phyloP scores from a whole-genome alignment of 495 filamentous ascomycete genomes.

The Hyaloscypha bicolor region DNA sequence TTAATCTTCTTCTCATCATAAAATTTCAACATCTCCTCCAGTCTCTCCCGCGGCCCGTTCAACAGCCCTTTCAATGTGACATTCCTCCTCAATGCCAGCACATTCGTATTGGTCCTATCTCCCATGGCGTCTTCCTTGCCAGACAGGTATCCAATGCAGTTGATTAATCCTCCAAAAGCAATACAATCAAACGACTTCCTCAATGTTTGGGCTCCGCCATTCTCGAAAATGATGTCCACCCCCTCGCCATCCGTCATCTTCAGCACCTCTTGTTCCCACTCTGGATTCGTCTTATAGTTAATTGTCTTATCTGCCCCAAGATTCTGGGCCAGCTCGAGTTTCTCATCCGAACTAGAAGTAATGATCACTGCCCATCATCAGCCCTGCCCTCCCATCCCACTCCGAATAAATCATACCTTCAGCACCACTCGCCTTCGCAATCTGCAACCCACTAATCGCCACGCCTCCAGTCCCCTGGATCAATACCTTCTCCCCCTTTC shows the following conservation, averaged over 20 bases:
- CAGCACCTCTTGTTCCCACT: slow-evolving; percentile 47
- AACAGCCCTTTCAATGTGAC: slow-evolving; percentile 41
- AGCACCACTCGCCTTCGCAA: slow-evolving; percentile 41
- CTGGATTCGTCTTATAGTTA: slow-evolving; percentile 46
- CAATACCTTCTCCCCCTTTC: slow-evolving; percentile 40
- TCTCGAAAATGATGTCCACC: slow-evolving; percentile 53
- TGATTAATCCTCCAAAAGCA: slow-evolving; percentile 47
- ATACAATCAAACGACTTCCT: slow-evolving; percentile 44
- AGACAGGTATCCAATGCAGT: slow-evolving; percentile 46
- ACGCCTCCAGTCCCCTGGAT: slow-evolving; percentile 52
- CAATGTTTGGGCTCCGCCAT: slow-evolving; percentile 50
- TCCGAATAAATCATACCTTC: slow-evolving; percentile 36
- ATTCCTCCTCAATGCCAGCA: slow-evolving; percentile 41
- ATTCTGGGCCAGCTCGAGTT: slow-evolving; percentile 42
- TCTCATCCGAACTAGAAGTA: slow-evolving; percentile 49
- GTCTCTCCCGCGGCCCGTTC: slow-evolving; percentile 40
- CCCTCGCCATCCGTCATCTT: slow-evolving; percentile 39
- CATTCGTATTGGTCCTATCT: slow-evolving; percentile 40
- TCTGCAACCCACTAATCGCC: slow-evolving; percentile 40
- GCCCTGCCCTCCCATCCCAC: neutral
- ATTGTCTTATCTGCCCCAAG: slow-evolving; percentile 47
- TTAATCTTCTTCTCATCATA: slow-evolving; percentile 38
- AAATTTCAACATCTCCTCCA: slow-evolving; percentile 40
- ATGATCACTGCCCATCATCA: slow-evolving; percentile 43
- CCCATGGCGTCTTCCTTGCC: slow-evolving; percentile 49